phyloP scores from a whole-genome alignment of 371 early-diverging fungal genomes.

The Mortierella sp. region DNA sequence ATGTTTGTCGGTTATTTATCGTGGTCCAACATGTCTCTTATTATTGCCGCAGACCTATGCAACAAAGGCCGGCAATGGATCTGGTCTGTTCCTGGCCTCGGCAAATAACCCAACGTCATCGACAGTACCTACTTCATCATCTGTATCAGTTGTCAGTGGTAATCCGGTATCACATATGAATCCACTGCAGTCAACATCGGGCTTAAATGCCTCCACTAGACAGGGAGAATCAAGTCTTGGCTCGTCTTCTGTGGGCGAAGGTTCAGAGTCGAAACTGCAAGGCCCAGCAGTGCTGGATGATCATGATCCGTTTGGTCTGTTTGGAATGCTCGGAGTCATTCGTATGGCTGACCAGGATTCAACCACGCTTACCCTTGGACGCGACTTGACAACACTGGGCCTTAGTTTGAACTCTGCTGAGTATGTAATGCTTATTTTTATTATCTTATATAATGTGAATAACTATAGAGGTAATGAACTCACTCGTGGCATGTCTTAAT shows the following conservation, averaged over 20 bases:
- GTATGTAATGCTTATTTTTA: conserved; percentile 53
- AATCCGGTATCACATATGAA: conserved; percentile 8
- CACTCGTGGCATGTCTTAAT: background rate
- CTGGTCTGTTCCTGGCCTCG: conserved; percentile 34
- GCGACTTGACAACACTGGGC: conserved; percentile 84
- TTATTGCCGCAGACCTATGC: conserved; percentile 39
- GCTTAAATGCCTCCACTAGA: conserved; percentile 3
- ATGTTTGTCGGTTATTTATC: background rate
- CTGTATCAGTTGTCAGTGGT: conserved; percentile 10
- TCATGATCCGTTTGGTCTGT: conserved; percentile 70
- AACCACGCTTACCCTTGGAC: conserved; percentile 79
- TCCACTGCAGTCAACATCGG: conserved; percentile 9
- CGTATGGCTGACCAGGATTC: conserved; percentile 80
- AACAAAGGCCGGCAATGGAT: conserved; percentile 47
- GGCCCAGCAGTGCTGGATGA: conserved; percentile 19
- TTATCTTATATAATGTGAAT: background rate
- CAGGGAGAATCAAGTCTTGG: conserved; percentile 2
- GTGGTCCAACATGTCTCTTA: background rate
- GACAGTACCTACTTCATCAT: conserved; percentile 7
- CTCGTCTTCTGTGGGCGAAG: conserved; percentile 1
- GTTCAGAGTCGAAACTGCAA: conserved; percentile 6
- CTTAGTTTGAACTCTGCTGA: conserved; percentile 81
- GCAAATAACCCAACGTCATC: conserved; percentile 16
- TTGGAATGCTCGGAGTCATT: conserved; percentile 82
- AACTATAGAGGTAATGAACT: background rate